Base-by-base conservation (phyloP, 345 rosid genomes). In the Ailanthus altissimus region DNA sequence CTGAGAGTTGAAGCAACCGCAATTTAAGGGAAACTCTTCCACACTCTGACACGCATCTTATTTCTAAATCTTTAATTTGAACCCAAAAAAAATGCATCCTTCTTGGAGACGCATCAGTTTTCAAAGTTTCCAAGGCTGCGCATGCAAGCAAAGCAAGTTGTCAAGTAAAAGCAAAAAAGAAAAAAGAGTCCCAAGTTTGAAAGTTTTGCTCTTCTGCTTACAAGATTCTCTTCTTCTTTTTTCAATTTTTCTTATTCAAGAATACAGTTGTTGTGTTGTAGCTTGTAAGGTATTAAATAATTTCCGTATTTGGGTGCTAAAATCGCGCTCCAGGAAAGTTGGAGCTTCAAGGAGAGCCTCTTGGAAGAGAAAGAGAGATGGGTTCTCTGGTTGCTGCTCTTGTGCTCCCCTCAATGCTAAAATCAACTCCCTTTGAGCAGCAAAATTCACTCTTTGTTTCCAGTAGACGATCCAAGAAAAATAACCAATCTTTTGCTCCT, bases 391-490 rank as follows among this genome's bases (percentile, higher is more conserved):
- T 85, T 67, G 72, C 81, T 40, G 84, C 81, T 77, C 85, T 84
- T 58, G 71, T 83, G 65, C 75, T 86, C 0, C 89, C 91, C 58
- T 74, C 85, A 71, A 88, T 79, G 81, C 87, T 80, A 70, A 87
- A 83, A 60, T 83, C 86, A 16, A 67, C 86, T 64, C 53, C 85
- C 57, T 72, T 81, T 68, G 86, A 89, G 36, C 89, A 79, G 58
- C 82, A 78, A 46, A 83, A 56, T 63, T 79, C 92, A 56, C 82
- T 85, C 75, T 82, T 79, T 75, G 58, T 86, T 40, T 70, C 79
- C 45, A 81, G 82, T 70, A 85, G 83, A 82, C 86, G 76, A 79
- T 63, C 80, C 83, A 86, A 62, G 83, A 86, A 79, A 86, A 87
- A 70, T 72, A 88, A 78, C 77, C 78, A 72, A 38, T 77, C 87